phyloP scores from a whole-genome alignment of 805 yeast genomes.

The Tetrapisispora fleetii region DNA sequence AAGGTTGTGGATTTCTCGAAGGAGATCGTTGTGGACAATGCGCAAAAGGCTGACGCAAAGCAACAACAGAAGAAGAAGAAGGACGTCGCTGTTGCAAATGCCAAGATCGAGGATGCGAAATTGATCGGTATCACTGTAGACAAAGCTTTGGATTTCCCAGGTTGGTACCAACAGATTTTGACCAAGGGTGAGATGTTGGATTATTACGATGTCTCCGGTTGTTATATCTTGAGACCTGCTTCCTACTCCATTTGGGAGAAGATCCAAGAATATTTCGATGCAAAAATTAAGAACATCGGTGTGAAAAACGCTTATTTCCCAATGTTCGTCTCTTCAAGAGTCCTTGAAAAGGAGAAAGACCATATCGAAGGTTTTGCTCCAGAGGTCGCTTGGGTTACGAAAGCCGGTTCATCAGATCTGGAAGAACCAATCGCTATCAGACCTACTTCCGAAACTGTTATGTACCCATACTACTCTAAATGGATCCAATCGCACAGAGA shows the following conservation, averaged over 20 bases:
- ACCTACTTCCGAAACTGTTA: slow-evolving; percentile 98
- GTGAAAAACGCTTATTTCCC: slow-evolving; percentile 97
- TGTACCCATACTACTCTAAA: slow-evolving; percentile 98
- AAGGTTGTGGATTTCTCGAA: slow-evolving; percentile 42
- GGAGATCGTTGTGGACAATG: slow-evolving; percentile 31
- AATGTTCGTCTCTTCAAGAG: slow-evolving; percentile 90
- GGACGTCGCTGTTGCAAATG: slow-evolving; percentile 24
- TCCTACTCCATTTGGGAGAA: slow-evolving; percentile 92
- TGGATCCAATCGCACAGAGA: slow-evolving; percentile 99
- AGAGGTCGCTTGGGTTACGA: slow-evolving; percentile 99
- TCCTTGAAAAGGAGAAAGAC: slow-evolving; percentile 94
- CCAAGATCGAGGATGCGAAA: slow-evolving; percentile 73
- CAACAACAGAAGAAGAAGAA: not conserved
- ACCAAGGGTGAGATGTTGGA: slow-evolving; percentile 98
- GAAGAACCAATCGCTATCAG: slow-evolving; percentile 98
- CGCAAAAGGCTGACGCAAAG: slow-evolving; percentile 12
- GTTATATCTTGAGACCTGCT: slow-evolving; percentile 94
- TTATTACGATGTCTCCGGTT: slow-evolving; percentile 97
- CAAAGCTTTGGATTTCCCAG: slow-evolving; percentile 83
- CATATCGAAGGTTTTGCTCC: slow-evolving; percentile 99
- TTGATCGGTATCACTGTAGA: slow-evolving; percentile 93
- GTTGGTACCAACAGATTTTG: slow-evolving; percentile 95
- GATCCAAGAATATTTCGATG: slow-evolving; percentile 82
- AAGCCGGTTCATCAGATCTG: slow-evolving; percentile 85
- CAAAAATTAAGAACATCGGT: slow-evolving; percentile 72